Percentiles rank a stretch among this genome's conserved stretches.
Conservation (phyloP, 2,329 filamentous ascomycete species). For the Fusarium circinatum region DNA sequence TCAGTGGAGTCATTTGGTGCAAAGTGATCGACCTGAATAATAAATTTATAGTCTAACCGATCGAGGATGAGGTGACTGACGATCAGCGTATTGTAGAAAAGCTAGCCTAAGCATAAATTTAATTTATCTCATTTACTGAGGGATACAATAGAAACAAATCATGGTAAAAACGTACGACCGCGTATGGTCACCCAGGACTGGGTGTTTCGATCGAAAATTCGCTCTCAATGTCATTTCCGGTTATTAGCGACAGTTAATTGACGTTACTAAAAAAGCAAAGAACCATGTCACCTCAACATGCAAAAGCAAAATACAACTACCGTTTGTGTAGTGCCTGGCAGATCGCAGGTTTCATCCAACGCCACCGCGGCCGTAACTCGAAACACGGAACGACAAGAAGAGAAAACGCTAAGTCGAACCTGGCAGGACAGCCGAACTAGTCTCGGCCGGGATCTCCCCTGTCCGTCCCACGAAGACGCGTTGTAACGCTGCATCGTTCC, state of each 20-base stretch:
- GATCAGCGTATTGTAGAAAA: slow-evolving; percentile 8
- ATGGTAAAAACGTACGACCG: slow-evolving; percentile 23
- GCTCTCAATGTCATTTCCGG: background rate
- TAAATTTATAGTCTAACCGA: slow-evolving; percentile 23
- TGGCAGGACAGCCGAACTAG: background rate
- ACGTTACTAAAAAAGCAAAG: background rate
- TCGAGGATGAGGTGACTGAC: slow-evolving; percentile 28
- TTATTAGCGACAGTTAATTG: background rate
- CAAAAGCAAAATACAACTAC: slow-evolving; percentile 9
- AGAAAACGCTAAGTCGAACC: slow-evolving; percentile 18
- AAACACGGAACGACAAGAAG: slow-evolving; percentile 36
- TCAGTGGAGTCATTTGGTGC: slow-evolving; percentile 14
- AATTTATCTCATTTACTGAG: background rate
- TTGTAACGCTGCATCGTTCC: slow-evolving; percentile 21
- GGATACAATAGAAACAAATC: background rate
- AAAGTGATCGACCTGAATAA: slow-evolving; percentile 4
- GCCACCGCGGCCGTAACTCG: slow-evolving; percentile 39
- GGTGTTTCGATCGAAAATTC: background rate
- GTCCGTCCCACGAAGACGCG: background rate
- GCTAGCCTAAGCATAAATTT: background rate
- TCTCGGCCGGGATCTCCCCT: slow-evolving; percentile 1
- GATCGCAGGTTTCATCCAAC: slow-evolving; percentile 20
- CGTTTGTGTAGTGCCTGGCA: slow-evolving; percentile 11
- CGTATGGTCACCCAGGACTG: background rate
- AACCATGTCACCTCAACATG: slow-evolving; percentile 26